Conservation (phyloP, 768 basidiomycete genomes). For the Russula griseocarnosa region DNA sequence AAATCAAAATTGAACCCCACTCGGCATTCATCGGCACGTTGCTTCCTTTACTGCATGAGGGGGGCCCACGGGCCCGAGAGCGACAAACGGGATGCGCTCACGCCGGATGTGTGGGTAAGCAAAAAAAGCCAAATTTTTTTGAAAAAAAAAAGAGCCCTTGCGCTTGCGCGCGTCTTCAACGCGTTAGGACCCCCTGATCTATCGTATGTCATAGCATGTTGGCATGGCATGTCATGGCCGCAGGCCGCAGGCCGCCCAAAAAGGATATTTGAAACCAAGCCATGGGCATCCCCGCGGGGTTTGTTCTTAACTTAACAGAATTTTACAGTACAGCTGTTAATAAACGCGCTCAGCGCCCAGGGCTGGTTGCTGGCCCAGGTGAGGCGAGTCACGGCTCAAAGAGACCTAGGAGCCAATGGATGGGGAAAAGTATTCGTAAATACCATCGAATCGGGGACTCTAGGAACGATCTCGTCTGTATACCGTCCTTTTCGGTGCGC, state of each 20-base stretch:
- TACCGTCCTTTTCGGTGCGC: neutral
- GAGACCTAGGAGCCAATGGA: neutral
- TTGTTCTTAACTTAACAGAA: too few species aligned
- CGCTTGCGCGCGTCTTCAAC: too few species aligned
- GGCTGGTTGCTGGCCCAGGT: neutral
- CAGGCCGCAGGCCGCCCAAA: neutral
- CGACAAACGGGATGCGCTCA: neutral
- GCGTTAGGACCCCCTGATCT: too few species aligned
- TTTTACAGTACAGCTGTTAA: too few species aligned
- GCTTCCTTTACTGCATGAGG: too few species aligned
- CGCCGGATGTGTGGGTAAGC: conserved; percentile 16
- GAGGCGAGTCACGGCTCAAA: neutral
- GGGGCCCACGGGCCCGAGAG: too few species aligned
- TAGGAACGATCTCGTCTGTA: neutral
- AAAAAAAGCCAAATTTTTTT: too few species aligned
- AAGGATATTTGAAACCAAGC: neutral
- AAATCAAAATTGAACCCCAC: too few species aligned
- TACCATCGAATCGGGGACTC: neutral
- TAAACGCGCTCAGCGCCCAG: too few species aligned
- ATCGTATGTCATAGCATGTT: too few species aligned
- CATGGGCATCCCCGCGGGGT: conserved; percentile 1
- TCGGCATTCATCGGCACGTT: neutral
- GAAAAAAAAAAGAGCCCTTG: neutral
- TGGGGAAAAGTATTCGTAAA: too few species aligned
- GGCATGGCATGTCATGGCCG: too few species aligned